Conservation (phyloP, 805 yeast genomes). For the Candida incommunis region DNA sequence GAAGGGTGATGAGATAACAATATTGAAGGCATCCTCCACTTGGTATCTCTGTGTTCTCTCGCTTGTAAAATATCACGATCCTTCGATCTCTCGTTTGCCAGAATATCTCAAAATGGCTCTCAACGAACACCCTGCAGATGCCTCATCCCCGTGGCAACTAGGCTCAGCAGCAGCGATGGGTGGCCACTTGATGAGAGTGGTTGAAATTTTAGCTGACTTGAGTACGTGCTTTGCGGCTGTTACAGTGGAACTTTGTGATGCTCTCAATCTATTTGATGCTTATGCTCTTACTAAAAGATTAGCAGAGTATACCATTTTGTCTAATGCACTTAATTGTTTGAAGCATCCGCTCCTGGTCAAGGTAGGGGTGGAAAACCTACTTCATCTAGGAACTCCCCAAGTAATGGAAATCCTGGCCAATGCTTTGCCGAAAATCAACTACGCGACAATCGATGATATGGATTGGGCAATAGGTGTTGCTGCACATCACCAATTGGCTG, state of each 20-base stretch:
- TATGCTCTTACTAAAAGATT: background rate
- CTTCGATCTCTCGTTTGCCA: background rate
- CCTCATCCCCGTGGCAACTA: background rate
- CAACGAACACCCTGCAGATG: background rate
- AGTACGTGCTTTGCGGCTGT: background rate
- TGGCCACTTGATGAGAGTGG: background rate
- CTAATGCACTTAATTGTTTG: background rate
- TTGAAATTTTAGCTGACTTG: background rate
- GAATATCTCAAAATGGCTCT: background rate
- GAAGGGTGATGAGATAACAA: background rate
- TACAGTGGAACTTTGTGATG: constrained; percentile 1
- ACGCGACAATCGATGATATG: background rate
- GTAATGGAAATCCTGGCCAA: background rate
- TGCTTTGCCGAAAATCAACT: background rate
- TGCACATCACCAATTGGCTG: background rate
- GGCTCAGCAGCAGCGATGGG: background rate
- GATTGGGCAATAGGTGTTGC: background rate
- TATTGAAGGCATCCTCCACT: background rate
- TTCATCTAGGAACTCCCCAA: background rate
- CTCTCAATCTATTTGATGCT: background rate
- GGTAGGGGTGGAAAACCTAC: background rate
- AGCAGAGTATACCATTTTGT: background rate
- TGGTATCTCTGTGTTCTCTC: background rate
- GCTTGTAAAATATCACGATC: background rate
- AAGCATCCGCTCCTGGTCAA: background rate